Evolutionary conservation across 2,329 filamentous ascomycete species (phyloP), one percentile per base, ranked within the genome.

Genomic region (Sporothrix schenckii): DNA sequence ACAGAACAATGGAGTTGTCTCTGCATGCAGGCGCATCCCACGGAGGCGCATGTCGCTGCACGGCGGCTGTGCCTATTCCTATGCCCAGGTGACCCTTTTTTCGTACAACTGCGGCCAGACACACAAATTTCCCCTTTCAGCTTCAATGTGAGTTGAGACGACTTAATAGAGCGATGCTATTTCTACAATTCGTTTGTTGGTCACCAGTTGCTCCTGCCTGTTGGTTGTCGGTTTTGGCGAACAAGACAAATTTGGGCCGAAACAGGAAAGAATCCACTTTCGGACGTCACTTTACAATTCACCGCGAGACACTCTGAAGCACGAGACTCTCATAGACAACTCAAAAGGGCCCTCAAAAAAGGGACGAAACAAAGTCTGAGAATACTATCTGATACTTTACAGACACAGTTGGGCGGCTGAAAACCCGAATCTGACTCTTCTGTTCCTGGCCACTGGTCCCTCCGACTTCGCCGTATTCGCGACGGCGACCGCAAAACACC

Each of bases 241-340:
- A 61, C 56, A 61, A 44, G 56, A n/a, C 56, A 21, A 61, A 3
- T 24, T 44, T 61, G 34, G 34, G n/a, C 56, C 56, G 56, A 61
- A 61, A 44, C 14, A 60, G 56, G 56, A 60, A 61, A 44, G n/a
- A 61, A 13, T 21, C 56, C 56, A 61, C 56, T 24, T 56, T 9
- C 34, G 34, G 34, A 34, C 34, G 6, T 61, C 10, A 10, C n/a
- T 47, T 47, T 10, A 14, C 6, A 61, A n/a, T 21, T 24, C 34
- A 44, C 10, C 19, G n/a, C 56, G n/a, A 34, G 19, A 44, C 24
- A 44, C 56, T 24, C 7, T 24, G 21, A 24, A n/a, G 19, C 56
- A 61, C 56, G 34, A 24, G 34, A 61, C 50, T n/a, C 24, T 10
- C 27, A 27, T 30, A 44, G n/a, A 44, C 3, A 61, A 16, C 3